Percentiles rank a stretch among this genome's conserved stretches.
phyloP scores from a whole-genome alignment of 1,284 basidiomycete species.

The Fistulinella cinereoalba region DNA sequence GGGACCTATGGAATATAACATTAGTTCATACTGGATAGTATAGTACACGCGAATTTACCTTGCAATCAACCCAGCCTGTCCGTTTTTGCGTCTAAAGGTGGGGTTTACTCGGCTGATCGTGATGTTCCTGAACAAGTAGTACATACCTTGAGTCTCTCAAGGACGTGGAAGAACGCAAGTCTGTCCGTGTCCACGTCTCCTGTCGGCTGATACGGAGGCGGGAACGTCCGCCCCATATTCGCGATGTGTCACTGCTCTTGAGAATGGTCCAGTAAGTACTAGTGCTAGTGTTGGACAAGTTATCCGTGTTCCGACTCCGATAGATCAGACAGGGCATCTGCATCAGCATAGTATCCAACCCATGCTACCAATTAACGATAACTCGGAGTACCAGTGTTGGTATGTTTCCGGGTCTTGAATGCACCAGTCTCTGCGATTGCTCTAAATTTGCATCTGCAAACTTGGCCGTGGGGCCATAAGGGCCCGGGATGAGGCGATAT shows the following conservation, averaged over 20 bases:
- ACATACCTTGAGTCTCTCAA: conserved; percentile 88
- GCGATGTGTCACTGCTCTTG: background rate
- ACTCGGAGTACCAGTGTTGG: too few relatives aligned
- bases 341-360: too few relatives aligned
- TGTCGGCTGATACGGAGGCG: conserved; percentile 53
- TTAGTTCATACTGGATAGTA: conserved; percentile 5
- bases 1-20: conserved; percentile 51
- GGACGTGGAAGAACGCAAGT: conserved; percentile 85
- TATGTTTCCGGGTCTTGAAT: too few relatives aligned
- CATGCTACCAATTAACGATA: too few relatives aligned
- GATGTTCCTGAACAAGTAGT: background rate
- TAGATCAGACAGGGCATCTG: conserved; percentile 35
- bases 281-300: conserved; percentile 2
- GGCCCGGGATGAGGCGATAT: too few relatives aligned
- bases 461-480: too few relatives aligned
- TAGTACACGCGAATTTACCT: conserved; percentile 48
- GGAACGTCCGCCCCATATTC: conserved; percentile 40
- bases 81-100: conserved; percentile 78
- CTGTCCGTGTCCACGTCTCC: conserved; percentile 62
- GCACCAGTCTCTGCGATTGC: too few relatives aligned
- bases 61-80: conserved; percentile 90
- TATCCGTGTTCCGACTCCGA: conserved; percentile 30
- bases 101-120: background rate
- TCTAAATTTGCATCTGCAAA: too few relatives aligned
- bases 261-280: background rate